Evolutionary conservation across 2,329 filamentous ascomycete genomes (phyloP).

Genomic region (Xylaria sp.): DNA sequence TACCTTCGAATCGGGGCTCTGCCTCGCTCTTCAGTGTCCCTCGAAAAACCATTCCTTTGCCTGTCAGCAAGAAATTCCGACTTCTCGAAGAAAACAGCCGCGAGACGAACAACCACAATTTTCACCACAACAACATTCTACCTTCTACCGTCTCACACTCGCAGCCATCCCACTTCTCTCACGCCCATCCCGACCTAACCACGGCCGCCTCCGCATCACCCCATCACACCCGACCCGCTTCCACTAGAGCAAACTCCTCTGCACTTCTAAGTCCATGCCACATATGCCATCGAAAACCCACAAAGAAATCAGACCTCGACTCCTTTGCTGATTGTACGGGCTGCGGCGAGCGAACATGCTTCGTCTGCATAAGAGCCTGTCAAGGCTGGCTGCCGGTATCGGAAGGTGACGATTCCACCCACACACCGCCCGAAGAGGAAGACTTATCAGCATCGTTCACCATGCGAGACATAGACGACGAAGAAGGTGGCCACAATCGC

Average conservation of each 20-base stretch:
- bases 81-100: slow-evolving; percentile 38
- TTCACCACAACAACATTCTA: slow-evolving; percentile 23
- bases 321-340: slow-evolving; percentile 72
- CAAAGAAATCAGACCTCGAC: slow-evolving; percentile 72
- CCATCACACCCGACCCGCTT: slow-evolving; percentile 31
- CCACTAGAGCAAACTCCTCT: slow-evolving; percentile 38
- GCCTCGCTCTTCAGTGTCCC: slow-evolving; percentile 40
- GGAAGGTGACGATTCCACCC: not conserved
- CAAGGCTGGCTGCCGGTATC: slow-evolving; percentile 57
- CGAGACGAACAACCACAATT: slow-evolving; percentile 23
- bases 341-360: slow-evolving; percentile 72
- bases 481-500: slow-evolving; percentile 29
- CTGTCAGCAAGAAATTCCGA: slow-evolving; percentile 47
- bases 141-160: slow-evolving; percentile 17
- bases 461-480: slow-evolving; percentile 62
- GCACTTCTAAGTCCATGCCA: slow-evolving; percentile 67
- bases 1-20: slow-evolving; percentile 34
- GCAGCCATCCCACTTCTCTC: slow-evolving; percentile 44
- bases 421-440: slow-evolving; percentile 42
- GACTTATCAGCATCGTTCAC: slow-evolving; percentile 58
- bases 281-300: slow-evolving; percentile 74
- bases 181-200: slow-evolving; percentile 43
- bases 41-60: slow-evolving; percentile 46
- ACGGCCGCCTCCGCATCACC: slow-evolving; percentile 18
- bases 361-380: slow-evolving; percentile 75